Conservation (phyloP, 805 yeast genomes). For the Cyberlindnera nakhonratchasimensis region DNA sequence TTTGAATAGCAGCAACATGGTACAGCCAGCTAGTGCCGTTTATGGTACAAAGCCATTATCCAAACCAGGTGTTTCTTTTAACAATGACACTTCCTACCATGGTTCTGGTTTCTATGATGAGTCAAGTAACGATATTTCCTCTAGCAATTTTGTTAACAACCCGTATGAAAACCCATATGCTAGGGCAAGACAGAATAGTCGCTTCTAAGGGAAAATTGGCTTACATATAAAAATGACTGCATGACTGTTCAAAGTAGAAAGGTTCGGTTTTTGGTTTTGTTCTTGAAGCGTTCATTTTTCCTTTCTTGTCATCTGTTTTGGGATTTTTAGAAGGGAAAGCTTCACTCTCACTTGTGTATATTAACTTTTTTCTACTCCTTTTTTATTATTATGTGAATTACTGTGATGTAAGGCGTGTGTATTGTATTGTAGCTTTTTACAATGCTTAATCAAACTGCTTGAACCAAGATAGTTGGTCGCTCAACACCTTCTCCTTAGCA, state of each 20-base stretch:
- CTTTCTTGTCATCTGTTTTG: too few species aligned
- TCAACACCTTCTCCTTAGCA: conserved; percentile 64
- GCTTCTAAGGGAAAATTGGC: background rate
- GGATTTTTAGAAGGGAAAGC: too few species aligned
- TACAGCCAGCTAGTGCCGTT: conserved; percentile 28
- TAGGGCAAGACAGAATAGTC: conserved; percentile 22
- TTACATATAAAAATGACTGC: too few species aligned
- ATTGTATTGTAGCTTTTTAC: too few species aligned
- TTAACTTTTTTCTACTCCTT: too few species aligned
- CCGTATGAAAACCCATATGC: conserved; percentile 26
- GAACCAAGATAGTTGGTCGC: conserved; percentile 33
- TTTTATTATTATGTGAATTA: background rate
- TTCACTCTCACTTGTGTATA: too few species aligned
- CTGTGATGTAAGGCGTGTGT: too few species aligned
- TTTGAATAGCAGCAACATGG: conserved; percentile 12
- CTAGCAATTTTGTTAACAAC: conserved; percentile 10
- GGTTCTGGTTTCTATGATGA: conserved; percentile 18
- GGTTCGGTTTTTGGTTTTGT: too few species aligned
- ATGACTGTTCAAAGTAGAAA: too few species aligned
- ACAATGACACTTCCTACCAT: conserved; percentile 20
- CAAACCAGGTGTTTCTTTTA: conserved; percentile 22
- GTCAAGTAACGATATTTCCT: conserved; percentile 3
- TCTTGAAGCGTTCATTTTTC: background rate
- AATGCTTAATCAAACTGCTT: conserved; percentile 4
- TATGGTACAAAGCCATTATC: conserved; percentile 21